Evolutionary conservation across 192 early-diverging fungal species (phyloP).

Genomic region (Backusella sp.): DNA sequence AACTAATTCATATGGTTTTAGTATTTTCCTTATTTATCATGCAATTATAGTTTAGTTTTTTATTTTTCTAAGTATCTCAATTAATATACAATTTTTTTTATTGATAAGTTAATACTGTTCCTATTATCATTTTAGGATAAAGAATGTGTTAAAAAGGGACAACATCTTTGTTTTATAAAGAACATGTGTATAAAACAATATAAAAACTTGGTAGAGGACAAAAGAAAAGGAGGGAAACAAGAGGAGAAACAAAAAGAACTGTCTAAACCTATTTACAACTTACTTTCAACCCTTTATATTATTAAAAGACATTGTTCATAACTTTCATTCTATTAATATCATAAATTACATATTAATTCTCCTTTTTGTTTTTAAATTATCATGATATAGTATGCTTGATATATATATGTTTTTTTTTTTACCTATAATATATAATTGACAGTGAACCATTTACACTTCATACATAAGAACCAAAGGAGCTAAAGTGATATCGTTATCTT

Average conservation of each 20-base stretch:
- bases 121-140: slow-evolving; percentile 1
- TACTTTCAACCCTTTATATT: background rate
- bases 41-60: background rate
- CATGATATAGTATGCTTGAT: background rate
- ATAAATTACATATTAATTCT: background rate
- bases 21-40: background rate
- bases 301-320: background rate
- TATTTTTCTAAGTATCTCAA: background rate
- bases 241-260: background rate
- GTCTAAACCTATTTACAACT: background rate
- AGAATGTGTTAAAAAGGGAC: slow-evolving; percentile 5
- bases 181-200: background rate
- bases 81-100: background rate
- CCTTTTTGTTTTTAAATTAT: background rate
- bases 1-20: background rate
- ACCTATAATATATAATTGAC: background rate
- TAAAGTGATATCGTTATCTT: background rate
- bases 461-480: background rate
- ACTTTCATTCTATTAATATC: background rate
- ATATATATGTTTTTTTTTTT: background rate
- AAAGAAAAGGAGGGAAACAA: slow-evolving; percentile 7
- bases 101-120: background rate
- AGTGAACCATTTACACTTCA: background rate
- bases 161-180: slow-evolving; percentile 4
- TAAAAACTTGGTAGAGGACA: background rate